phyloP scores from a whole-genome alignment of 1,139 yeast genomes.

The Suhomyces panamericanus region DNA sequence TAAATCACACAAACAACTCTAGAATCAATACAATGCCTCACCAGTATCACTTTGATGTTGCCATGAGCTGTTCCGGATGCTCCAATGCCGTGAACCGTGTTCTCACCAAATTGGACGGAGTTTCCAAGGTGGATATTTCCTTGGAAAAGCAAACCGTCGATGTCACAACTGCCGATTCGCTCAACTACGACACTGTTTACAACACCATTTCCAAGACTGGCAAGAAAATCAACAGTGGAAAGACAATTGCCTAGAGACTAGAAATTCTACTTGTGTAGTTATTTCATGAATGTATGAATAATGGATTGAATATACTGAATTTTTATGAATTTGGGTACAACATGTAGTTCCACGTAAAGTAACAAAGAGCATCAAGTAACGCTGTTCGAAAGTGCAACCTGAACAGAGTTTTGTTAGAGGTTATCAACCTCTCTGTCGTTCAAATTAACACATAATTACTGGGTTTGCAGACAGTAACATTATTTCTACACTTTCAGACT shows the following conservation, averaged over 20 bases:
- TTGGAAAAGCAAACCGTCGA: conserved; percentile 81
- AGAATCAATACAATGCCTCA: conserved; percentile 38
- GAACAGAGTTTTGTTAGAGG: too few species aligned
- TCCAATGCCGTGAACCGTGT: conserved; percentile 85
- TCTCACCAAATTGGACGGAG: conserved; percentile 71
- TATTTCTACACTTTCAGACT: too few species aligned
- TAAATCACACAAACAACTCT: background rate
- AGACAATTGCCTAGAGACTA: conserved; percentile 28
- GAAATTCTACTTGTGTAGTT: background rate
- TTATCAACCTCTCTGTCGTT: too few species aligned
- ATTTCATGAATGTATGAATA: background rate
- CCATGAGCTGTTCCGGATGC: conserved; percentile 86
- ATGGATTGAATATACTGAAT: too few species aligned
- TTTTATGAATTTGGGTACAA: too few species aligned
- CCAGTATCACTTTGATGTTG: conserved; percentile 73
- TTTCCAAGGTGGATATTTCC: conserved; percentile 68
- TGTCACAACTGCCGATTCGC: conserved; percentile 56
- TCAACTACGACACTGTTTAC: conserved; percentile 74
- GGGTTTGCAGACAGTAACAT: too few species aligned
- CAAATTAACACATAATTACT: too few species aligned
- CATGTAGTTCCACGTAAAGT: too few species aligned
- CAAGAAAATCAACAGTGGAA: conserved; percentile 73
- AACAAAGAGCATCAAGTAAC: too few species aligned
- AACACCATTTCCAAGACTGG: conserved; percentile 88
- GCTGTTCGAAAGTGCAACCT: too few species aligned